phyloP scores from a whole-genome alignment of 257 asterid genomes.

The Echites panduratus region DNA sequence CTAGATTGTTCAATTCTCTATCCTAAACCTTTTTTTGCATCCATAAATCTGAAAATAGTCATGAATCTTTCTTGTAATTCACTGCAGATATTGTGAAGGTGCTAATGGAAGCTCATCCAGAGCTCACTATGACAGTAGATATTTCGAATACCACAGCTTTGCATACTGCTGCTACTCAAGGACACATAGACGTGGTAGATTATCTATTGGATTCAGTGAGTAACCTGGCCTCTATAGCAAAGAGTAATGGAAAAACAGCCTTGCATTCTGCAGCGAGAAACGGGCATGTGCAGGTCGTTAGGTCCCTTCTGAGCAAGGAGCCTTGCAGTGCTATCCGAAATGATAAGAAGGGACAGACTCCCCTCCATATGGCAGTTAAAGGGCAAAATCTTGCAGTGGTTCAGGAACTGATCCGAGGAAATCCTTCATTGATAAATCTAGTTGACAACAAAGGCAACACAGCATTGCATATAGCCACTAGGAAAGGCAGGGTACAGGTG shows the following conservation, averaged over 20 bases:
- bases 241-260: slow-evolving; percentile 45
- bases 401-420: slow-evolving; percentile 28
- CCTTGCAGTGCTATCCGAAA: slow-evolving; percentile 20
- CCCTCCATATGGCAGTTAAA: slow-evolving; percentile 53
- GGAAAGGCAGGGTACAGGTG: slow-evolving; percentile 43
- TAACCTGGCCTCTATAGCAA: slow-evolving; percentile 35
- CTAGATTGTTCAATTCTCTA: not conserved
- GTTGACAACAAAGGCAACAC: slow-evolving; percentile 41
- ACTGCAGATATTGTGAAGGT: slow-evolving; percentile 37
- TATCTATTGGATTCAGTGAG: slow-evolving; percentile 32
- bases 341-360: slow-evolving; percentile 49
- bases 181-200: slow-evolving; percentile 37
- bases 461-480: slow-evolving; percentile 38
- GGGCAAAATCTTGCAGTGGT: slow-evolving; percentile 46
- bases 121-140: slow-evolving; percentile 47
- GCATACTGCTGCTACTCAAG: slow-evolving; percentile 42
- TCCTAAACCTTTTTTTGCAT: not conserved
- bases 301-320: slow-evolving; percentile 36
- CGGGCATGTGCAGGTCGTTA: slow-evolving; percentile 38
- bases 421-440: slow-evolving; percentile 27
- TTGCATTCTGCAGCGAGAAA: slow-evolving; percentile 49
- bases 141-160: slow-evolving; percentile 40
- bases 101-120: slow-evolving; percentile 39
- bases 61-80: not conserved
- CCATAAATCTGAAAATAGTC: not conserved